Conservation (phyloP, 83 land plant species). For the Larix sibirica region DNA sequence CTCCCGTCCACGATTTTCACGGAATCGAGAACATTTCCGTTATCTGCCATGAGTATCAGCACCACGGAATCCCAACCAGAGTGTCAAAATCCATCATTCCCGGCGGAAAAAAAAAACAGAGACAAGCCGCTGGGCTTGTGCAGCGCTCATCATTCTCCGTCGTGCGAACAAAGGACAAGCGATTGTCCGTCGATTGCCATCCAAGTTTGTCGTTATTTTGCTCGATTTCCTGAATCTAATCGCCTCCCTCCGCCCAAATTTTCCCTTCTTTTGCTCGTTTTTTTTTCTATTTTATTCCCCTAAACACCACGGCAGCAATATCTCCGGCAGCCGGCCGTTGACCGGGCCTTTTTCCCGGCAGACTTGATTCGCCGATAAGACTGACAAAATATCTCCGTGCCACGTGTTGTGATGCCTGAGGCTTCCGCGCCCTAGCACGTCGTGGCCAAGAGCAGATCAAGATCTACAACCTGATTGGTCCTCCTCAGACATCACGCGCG, state of each 20-base stretch:
- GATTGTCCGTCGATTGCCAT: constrained; percentile 13
- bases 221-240: constrained; percentile 17
- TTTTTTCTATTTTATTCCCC: not conserved
- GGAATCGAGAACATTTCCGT: not conserved
- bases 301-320: too few relatives aligned
- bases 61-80: not conserved
- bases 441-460: constrained; percentile 15
- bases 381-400: constrained; percentile 1
- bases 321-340: not conserved
- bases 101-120: not conserved
- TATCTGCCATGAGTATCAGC: constrained; percentile 14
- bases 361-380: constrained; percentile 9
- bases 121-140: too few relatives aligned
- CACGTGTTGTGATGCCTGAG: not conserved
- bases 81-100: not conserved
- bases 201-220: constrained; percentile 12
- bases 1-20: not conserved
- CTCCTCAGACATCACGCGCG: not conserved
- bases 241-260: not conserved
- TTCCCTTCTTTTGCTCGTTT: too few relatives aligned
- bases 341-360: not conserved
- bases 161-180: constrained; percentile 17
- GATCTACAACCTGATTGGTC: constrained; percentile 6
- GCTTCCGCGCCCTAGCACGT: not conserved
- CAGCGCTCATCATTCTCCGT: constrained; percentile 3